These are phyloP conservation scores for Ophiostoma novo-ulmi DNA, from an alignment of 2,329 filamentous ascomycete genomes.

Conservation along the genomic window DNA sequence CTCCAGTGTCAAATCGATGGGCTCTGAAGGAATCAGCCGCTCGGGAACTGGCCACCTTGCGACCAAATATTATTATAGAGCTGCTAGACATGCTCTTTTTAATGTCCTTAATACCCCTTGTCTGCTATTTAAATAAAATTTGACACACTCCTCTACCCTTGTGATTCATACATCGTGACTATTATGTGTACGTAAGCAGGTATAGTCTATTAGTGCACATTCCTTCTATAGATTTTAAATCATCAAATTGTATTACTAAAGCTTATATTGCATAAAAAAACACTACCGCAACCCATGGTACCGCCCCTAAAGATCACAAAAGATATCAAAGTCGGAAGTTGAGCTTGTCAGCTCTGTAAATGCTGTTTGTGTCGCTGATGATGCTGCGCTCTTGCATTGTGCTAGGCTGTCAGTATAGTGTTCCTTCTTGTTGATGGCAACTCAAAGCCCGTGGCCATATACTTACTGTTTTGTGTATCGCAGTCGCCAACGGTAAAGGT, in stretches of 20 bases:
- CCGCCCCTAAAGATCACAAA: slow-evolving; percentile 38
- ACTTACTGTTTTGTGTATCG: slow-evolving; percentile 43
- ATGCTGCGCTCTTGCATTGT: slow-evolving; percentile 37
- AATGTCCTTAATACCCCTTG: neutral
- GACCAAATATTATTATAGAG: neutral
- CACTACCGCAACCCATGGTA: neutral
- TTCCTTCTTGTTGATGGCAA: neutral
- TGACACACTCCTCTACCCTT: neutral
- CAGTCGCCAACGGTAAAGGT: slow-evolving; percentile 41
- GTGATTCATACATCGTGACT: neutral
- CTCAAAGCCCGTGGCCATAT: neutral
- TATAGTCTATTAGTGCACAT: neutral
- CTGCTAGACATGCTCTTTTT: neutral
- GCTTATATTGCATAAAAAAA: neutral
- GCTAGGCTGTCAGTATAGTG: slow-evolving; percentile 31
- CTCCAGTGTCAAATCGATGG: neutral
- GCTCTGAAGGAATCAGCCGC: neutral
- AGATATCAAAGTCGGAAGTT: slow-evolving; percentile 43
- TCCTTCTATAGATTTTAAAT: neutral
- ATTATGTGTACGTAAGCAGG: neutral
- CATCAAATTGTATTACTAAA: neutral
- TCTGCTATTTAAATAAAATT: neutral
- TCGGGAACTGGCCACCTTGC: neutral
- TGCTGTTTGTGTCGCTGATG: slow-evolving; percentile 33
- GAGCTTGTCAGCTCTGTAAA: slow-evolving; percentile 37